phyloP scores from a whole-genome alignment of 345 rosid genomes.

The Moricandia moricandioides region DNA sequence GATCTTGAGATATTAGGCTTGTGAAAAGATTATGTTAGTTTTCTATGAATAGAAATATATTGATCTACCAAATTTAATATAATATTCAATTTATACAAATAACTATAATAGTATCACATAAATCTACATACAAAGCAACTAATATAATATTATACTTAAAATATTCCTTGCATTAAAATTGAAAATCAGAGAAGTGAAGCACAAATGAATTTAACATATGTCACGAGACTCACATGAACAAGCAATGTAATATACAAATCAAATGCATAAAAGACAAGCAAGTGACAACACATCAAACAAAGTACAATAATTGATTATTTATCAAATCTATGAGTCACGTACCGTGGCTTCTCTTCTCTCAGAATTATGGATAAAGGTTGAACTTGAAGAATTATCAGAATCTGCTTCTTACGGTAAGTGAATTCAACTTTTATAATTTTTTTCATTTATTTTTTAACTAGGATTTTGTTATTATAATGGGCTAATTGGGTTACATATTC shows the following conservation, averaged over 20 bases:
- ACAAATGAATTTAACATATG: not conserved
- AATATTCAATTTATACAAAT: too few relatives aligned
- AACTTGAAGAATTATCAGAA: not conserved
- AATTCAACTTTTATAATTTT: too few relatives aligned
- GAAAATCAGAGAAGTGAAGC: not conserved
- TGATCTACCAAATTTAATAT: too few relatives aligned
- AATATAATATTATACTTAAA: too few relatives aligned
- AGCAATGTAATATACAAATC: not conserved
- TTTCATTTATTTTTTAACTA: too few relatives aligned
- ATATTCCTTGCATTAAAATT: too few relatives aligned
- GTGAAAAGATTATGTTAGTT: too few relatives aligned
- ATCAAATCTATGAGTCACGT: not conserved
- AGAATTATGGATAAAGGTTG: not conserved
- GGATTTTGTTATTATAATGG: not conserved
- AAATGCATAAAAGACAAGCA: not conserved
- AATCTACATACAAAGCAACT: too few relatives aligned
- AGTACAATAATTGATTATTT: too few relatives aligned
- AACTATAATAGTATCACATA: too few relatives aligned
- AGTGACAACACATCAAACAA: not conserved
- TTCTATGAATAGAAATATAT: too few relatives aligned
- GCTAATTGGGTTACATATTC: not conserved
- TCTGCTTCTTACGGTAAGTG: not conserved
- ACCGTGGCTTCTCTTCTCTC: not conserved
- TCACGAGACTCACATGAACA: not conserved
- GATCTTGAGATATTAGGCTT: too few relatives aligned